phyloP scores from a whole-genome alignment of 345 rosid species.

The Gossypium mustelinum region DNA sequence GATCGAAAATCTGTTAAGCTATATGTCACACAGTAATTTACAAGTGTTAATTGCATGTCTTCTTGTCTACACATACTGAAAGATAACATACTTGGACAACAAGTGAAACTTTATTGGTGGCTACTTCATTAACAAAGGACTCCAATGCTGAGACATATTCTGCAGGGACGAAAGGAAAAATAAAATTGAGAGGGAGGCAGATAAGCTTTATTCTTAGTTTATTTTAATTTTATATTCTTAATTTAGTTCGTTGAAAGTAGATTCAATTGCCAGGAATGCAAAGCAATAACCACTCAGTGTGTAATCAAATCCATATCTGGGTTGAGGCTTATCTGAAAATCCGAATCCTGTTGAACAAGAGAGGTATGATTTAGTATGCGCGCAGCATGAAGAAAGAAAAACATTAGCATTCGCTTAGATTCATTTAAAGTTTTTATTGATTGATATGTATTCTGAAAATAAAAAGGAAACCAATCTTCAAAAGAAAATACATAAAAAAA shows the following conservation, averaged over 20 bases:
- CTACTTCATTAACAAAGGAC: constrained; percentile 57
- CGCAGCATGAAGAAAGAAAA: neutral
- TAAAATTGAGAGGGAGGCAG: neutral
- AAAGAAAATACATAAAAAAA: neutral
- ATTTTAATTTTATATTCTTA: neutral
- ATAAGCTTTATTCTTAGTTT: neutral
- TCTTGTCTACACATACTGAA: constrained; percentile 8
- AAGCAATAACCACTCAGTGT: constrained; percentile 57
- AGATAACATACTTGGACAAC: constrained; percentile 67
- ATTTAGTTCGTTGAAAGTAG: neutral
- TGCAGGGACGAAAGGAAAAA: constrained; percentile 25
- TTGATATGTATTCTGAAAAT: neutral
- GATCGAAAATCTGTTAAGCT: constrained; percentile 3
- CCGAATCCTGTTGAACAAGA: constrained; percentile 61
- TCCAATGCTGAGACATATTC: constrained; percentile 80
- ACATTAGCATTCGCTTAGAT: neutral
- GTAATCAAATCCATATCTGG: constrained; percentile 87
- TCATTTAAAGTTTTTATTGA: neutral
- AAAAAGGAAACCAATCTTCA: neutral
- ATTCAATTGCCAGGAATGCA: neutral
- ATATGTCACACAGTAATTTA: neutral
- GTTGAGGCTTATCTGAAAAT: constrained; percentile 97
- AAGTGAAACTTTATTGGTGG: constrained; percentile 51
- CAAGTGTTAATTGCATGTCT: neutral
- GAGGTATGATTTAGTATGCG: neutral